phyloP scores from a whole-genome alignment of 2,329 filamentous ascomycete species.

The Zymoseptoria brevis region DNA sequence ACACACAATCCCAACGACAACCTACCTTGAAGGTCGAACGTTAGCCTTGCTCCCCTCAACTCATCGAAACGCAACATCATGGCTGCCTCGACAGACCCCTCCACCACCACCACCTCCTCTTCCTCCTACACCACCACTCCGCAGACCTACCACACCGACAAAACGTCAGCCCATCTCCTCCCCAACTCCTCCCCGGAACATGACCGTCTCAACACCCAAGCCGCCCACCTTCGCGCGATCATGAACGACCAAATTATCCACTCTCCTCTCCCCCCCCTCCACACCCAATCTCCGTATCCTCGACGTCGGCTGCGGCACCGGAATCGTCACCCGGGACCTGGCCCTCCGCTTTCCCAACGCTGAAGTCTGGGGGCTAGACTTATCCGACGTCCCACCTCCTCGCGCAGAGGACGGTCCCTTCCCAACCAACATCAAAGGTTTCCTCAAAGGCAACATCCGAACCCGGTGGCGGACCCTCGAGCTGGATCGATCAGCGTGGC shows the following conservation, averaged over 20 bases:
- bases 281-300: background rate
- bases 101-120: constrained; percentile 2
- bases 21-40: too few species aligned
- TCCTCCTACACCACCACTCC: background rate
- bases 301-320: constrained; percentile 21
- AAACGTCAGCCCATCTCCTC: constrained; percentile 6
- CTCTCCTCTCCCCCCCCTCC: constrained; percentile 1
- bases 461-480: background rate
- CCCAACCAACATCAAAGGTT: constrained; percentile 4
- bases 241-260: constrained; percentile 19
- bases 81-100: background rate
- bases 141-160: constrained; percentile 8
- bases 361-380: constrained; percentile 31
- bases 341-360: constrained; percentile 16
- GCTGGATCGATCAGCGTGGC: background rate
- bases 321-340: constrained; percentile 21
- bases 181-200: constrained; percentile 16
- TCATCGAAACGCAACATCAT: background rate
- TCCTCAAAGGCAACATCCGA: constrained; percentile 10
- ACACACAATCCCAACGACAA: too few species aligned
- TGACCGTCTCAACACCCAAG: constrained; percentile 16
- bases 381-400: constrained; percentile 20
- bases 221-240: constrained; percentile 12
- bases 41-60: too few species aligned
- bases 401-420: constrained; percentile 1